These are phyloP conservation scores for Penicillium atrosanguineum DNA, from an alignment of 495 filamentous ascomycete species.

Conservation along the genomic window DNA sequence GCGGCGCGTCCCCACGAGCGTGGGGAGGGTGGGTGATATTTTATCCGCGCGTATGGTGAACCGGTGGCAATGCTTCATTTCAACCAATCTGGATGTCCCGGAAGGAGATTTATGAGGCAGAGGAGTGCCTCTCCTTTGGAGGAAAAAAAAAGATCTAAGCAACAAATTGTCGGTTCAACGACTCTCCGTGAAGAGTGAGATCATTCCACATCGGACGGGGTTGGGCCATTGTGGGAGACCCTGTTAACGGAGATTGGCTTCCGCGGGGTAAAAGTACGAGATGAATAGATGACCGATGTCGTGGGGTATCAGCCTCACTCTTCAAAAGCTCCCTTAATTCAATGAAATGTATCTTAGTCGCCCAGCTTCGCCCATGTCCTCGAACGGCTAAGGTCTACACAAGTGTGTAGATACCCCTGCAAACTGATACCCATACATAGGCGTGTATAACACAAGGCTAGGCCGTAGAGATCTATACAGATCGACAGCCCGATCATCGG, in stretches of 20 bases:
- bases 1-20: constrained; percentile 23
- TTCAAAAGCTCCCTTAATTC: too few species aligned
- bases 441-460: background rate
- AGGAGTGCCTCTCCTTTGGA: background rate
- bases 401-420: too few species aligned
- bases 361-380: too few species aligned
- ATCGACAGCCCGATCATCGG: background rate
- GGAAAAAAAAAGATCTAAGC: background rate
- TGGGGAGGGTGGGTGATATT: constrained; percentile 26
- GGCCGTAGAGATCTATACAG: background rate
- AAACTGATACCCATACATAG: background rate
- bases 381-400: too few species aligned
- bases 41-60: constrained; percentile 14
- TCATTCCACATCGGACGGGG: background rate
- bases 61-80: constrained; percentile 2
- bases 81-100: constrained; percentile 14
- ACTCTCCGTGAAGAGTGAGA: background rate
- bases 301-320: too few species aligned
- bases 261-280: background rate
- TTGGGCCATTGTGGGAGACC: background rate
- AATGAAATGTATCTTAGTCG: too few species aligned
- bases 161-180: background rate
- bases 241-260: constrained; percentile 3
- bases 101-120: constrained; percentile 14
- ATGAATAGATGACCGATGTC: too few species aligned